A percentile compares a stretch with the other conserved stretches of the same genome.
Evolutionary conservation across 2,329 filamentous ascomycete species (phyloP).

Genomic region (Coleophoma cylindrospora): DNA sequence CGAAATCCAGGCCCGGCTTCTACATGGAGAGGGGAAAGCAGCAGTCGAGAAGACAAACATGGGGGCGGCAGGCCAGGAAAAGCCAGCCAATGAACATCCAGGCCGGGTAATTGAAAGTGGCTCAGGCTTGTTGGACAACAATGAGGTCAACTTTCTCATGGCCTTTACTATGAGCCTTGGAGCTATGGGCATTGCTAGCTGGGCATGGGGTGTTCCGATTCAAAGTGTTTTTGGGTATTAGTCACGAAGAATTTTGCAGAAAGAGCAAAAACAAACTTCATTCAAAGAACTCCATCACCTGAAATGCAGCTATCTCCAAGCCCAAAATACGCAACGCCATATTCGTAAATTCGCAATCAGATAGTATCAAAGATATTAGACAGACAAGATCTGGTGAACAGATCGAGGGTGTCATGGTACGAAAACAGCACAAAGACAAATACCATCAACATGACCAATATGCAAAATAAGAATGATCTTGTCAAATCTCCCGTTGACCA

Average conservation of each 20-base stretch:
- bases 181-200: conserved; percentile 62
- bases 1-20: conserved; percentile 34
- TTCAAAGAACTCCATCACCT: background rate
- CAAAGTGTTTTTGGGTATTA: conserved; percentile 29
- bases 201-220: conserved; percentile 54
- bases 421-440: too few relatives aligned
- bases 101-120: conserved; percentile 55
- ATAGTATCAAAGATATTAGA: background rate
- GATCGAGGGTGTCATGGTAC: background rate
- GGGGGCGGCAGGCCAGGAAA: conserved; percentile 33
- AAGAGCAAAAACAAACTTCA: background rate
- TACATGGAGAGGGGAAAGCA: conserved; percentile 39
- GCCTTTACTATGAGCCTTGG: conserved; percentile 74
- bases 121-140: conserved; percentile 79
- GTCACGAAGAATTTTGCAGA: background rate
- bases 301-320: background rate
- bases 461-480: too few relatives aligned
- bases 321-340: background rate
- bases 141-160: conserved; percentile 93
- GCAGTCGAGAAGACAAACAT: conserved; percentile 35
- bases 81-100: conserved; percentile 47
- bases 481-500: too few relatives aligned
- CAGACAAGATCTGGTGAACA: background rate
- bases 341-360: background rate
- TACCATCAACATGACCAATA: too few relatives aligned